Conservation (phyloP, 257 asterid species). For the Solanum arcanum region DNA sequence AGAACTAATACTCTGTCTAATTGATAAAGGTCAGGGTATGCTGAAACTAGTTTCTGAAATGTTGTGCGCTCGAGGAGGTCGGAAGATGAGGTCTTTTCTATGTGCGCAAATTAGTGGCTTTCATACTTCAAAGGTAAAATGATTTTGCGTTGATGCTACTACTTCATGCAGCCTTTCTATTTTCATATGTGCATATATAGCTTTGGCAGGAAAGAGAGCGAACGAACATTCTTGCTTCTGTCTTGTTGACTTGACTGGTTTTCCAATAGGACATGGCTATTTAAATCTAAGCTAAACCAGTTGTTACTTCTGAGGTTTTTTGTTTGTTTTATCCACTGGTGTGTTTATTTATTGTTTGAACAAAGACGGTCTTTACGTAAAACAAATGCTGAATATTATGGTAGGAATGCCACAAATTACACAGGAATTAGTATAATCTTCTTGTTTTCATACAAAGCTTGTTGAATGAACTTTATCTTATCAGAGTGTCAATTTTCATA, state of each 20-base stretch:
- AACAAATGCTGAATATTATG: neutral
- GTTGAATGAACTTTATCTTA: neutral
- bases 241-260: neutral
- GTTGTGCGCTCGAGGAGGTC: slow-evolving; percentile 21
- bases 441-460: neutral
- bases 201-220: neutral
- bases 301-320: neutral
- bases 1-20: neutral
- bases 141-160: neutral
- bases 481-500: neutral
- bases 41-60: slow-evolving; percentile 39
- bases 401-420: neutral
- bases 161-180: neutral
- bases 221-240: neutral
- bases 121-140: slow-evolving; percentile 44
- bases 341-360: neutral
- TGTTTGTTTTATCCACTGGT: neutral
- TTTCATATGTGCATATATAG: neutral
- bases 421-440: neutral
- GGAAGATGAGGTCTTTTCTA: slow-evolving; percentile 23
- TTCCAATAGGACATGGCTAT: neutral
- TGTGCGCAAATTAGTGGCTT: slow-evolving; percentile 24
- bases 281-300: neutral
- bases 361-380: neutral
- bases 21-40: slow-evolving; percentile 20